These are phyloP conservation scores for Geranomyces michiganensis DNA, from an alignment of 192 early-diverging fungal genomes.

Conservation along the genomic window DNA sequence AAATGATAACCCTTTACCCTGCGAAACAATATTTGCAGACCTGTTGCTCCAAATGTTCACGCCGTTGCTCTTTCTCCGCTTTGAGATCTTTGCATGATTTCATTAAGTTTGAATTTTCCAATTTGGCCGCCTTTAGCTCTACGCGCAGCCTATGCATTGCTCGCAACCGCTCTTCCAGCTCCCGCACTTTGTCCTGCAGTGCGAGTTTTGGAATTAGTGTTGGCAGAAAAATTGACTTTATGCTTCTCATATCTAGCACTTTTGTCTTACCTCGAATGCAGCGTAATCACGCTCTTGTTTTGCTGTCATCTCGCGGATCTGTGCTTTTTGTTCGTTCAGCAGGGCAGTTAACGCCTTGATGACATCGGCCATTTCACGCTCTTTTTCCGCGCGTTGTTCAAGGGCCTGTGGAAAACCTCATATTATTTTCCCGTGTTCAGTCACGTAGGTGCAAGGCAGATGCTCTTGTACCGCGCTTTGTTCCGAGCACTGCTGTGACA, in stretches of 20 bases:
- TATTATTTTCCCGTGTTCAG: too few relatives aligned
- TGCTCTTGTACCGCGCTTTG: constrained; percentile 15
- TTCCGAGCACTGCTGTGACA: constrained; percentile 25
- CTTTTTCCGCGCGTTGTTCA: constrained; percentile 22
- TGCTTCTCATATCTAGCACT: background rate
- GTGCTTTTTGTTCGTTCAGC: constrained; percentile 49
- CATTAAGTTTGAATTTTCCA: background rate
- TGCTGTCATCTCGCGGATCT: constrained; percentile 37
- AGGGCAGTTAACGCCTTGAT: constrained; percentile 37
- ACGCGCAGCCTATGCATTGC: constrained; percentile 6
- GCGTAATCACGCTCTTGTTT: constrained; percentile 31
- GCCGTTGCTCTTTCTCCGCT: background rate
- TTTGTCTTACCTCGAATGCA: constrained; percentile 41
- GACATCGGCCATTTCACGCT: constrained; percentile 33
- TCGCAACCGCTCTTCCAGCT: constrained; percentile 21
- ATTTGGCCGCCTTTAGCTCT: constrained; percentile 3
- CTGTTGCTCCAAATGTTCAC: background rate
- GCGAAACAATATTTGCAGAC: too few relatives aligned
- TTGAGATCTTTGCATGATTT: background rate
- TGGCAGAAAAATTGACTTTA: background rate
- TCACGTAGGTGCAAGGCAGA: too few relatives aligned
- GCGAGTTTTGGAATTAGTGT: background rate
- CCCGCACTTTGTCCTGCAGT: constrained; percentile 31
- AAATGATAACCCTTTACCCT: too few relatives aligned
- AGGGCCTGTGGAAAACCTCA: too few relatives aligned